Conservation (phyloP, 345 rosid genomes). For the Eucalyptus cloeziana region DNA sequence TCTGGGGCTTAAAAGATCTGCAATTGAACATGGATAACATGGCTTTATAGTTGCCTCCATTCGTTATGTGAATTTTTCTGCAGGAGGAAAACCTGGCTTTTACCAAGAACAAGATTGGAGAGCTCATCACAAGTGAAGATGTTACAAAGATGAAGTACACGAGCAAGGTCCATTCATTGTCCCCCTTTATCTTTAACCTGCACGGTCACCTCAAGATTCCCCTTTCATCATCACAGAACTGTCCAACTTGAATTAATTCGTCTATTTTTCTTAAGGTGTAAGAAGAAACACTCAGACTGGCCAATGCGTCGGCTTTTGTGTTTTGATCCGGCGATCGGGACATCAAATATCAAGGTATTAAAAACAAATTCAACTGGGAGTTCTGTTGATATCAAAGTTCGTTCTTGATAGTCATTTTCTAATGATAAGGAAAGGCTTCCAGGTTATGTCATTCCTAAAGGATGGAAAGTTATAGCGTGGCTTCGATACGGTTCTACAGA, state of each 20-base stretch:
- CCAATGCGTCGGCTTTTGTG: not conserved
- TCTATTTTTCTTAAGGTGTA: not conserved
- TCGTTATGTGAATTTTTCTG: not conserved
- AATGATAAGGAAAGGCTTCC: not conserved
- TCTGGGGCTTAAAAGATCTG: not conserved
- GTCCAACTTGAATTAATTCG: not conserved
- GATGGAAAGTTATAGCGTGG: slow-evolving; percentile 19
- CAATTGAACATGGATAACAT: not conserved
- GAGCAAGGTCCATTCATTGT: not conserved
- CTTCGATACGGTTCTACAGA: slow-evolving; percentile 10
- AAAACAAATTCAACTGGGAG: not conserved
- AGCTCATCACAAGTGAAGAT: slow-evolving; percentile 13
- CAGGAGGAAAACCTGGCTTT: slow-evolving; percentile 18
- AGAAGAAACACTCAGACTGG: slow-evolving; percentile 20
- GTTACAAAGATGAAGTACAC: slow-evolving; percentile 15
- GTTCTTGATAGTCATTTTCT: not conserved
- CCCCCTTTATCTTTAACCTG: not conserved
- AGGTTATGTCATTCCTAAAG: slow-evolving; percentile 25
- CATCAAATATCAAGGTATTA: slow-evolving; percentile 8
- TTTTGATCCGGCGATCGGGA: slow-evolving; percentile 1
- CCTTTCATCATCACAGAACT: not conserved
- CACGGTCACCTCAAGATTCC: not conserved
- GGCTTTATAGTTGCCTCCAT: not conserved
- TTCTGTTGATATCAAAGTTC: not conserved
- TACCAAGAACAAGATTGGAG: slow-evolving; percentile 4